A percentile compares a stretch with the other conserved stretches of the same genome.
Conservation (phyloP, 2,329 filamentous ascomycete species). For the Paracamarosporium sp. region DNA sequence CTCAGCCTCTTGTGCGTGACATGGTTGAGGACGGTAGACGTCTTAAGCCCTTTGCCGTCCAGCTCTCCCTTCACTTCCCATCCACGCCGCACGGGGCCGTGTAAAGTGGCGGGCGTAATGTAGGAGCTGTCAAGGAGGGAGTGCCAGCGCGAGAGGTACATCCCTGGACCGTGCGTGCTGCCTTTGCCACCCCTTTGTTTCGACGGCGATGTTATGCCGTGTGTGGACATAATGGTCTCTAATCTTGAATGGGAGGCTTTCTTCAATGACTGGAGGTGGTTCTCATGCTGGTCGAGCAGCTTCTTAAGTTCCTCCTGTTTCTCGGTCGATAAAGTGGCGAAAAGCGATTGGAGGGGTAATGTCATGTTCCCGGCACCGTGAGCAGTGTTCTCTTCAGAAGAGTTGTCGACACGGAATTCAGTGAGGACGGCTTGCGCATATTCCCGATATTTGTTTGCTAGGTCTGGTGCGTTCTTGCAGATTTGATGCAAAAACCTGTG, state of each 20-base stretch:
- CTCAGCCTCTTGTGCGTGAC: conserved; percentile 15
- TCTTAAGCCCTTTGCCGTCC: conserved; percentile 42
- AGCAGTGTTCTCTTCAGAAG: conserved; percentile 26
- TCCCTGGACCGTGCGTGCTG: conserved; percentile 69
- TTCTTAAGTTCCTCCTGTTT: conserved; percentile 56
- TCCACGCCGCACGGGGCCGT: conserved; percentile 59
- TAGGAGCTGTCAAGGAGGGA: conserved; percentile 71
- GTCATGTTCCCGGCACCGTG: conserved; percentile 53
- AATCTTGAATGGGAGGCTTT: conserved; percentile 62
- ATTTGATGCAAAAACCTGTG: conserved; percentile 77
- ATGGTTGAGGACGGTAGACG: conserved; percentile 18
- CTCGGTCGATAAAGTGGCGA: conserved; percentile 55
- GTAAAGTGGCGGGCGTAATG: conserved; percentile 66
- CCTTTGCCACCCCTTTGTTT: conserved; percentile 18
- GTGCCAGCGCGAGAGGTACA: conserved; percentile 77
- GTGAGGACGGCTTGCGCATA: conserved; percentile 67
- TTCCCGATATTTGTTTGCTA: conserved; percentile 65
- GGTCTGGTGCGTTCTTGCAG: conserved; percentile 70
- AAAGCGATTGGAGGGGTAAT: conserved; percentile 48
- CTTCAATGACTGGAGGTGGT: conserved; percentile 65
- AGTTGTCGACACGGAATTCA: conserved; percentile 58
- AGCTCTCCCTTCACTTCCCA: conserved; percentile 47
- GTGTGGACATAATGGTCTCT: conserved; percentile 58
- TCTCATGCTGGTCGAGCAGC: conserved; percentile 65
- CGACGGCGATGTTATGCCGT: conserved; percentile 7